Base-by-base conservation (phyloP, 148 eudicot genomes). In the Camellia lanceoleosa region DNA sequence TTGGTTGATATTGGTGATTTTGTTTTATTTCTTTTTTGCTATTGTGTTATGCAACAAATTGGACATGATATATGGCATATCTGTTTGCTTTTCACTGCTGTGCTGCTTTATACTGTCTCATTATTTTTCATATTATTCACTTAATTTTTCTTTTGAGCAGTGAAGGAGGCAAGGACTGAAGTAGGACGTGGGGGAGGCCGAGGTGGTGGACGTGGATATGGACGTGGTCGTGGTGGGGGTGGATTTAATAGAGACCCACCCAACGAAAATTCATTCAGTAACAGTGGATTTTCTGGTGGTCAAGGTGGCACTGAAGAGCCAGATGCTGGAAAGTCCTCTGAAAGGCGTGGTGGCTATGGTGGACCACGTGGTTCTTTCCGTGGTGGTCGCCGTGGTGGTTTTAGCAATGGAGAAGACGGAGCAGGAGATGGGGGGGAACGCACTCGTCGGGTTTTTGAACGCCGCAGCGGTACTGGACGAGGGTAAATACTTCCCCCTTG, bases 371-470 rank as follows among this genome's bases (percentile, higher is more conserved):
- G 64, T 64, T 80, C 90, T 67, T 92, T 83, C 67, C 90, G 92
- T 69, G 94, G 94, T 71, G 94, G 88, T 64, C 94, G 94, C 20
- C 89, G 92, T 38, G 98, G 91, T 85, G 97, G 87, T 23, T 91
- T 83, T 81, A 81, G 61, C 64, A 87, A 91, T 83, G 94, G 88
- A 18, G 98, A 94, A 69, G 88, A 75, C 0, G 85, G 87, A 74
- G 88, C 77, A 0, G 85, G 87, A 74, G 93, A 93, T 51, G 93
- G 88, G 30, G 93, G 88, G 30, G 95, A 91, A 23, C 93, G 88
- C 46, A 86, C 87, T 54, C 91, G 93, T 38, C 80, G 95, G 82
- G 65, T 65, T 46, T 90, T 73, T 80, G 97, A 93, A 51, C 93
- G 97, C 41, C 91, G 83, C 52, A 91, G 95, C 85, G 97, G 97